Percentiles rank a stretch among this genome's conserved stretches.
Conservation (phyloP, 1,284 basidiomycete species). For the Hymenochaete sp. region DNA sequence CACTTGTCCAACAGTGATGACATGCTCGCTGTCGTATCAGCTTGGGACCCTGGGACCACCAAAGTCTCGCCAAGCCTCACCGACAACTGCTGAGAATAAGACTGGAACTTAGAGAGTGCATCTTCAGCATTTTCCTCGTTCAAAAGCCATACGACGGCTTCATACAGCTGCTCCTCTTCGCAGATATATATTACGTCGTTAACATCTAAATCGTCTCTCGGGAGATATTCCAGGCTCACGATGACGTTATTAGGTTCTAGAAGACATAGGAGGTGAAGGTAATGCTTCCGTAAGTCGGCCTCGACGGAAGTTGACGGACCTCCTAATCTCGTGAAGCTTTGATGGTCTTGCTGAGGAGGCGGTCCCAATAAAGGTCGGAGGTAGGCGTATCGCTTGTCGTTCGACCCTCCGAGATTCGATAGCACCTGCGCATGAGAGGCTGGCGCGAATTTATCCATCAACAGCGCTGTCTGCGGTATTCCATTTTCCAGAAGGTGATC, state of each 20-base stretch:
- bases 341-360: constrained; percentile 34
- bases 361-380: constrained; percentile 70
- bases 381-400: constrained; percentile 61
- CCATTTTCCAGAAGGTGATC: constrained; percentile 57
- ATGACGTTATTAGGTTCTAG: constrained; percentile 64
- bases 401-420: constrained; percentile 34
- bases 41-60: constrained; percentile 26
- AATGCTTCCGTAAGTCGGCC: constrained; percentile 43
- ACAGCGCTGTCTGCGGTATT: constrained; percentile 56
- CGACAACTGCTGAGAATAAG: constrained; percentile 50
- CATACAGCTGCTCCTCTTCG: constrained; percentile 57
- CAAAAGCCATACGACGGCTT: constrained; percentile 79
- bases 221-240: constrained; percentile 53
- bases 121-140: constrained; percentile 58
- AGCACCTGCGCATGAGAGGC: constrained; percentile 53
- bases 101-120: constrained; percentile 61
- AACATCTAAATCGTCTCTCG: constrained; percentile 51
- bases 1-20: constrained; percentile 21
- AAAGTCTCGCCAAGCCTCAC: constrained; percentile 39
- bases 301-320: constrained; percentile 20
- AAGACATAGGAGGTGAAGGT: constrained; percentile 66
- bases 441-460: constrained; percentile 69
- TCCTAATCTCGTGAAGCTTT: constrained; percentile 22
- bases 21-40: constrained; percentile 33
- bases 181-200: constrained; percentile 52